Conservation (phyloP, 495 filamentous ascomycete species). For the Tricharina praecox region DNA sequence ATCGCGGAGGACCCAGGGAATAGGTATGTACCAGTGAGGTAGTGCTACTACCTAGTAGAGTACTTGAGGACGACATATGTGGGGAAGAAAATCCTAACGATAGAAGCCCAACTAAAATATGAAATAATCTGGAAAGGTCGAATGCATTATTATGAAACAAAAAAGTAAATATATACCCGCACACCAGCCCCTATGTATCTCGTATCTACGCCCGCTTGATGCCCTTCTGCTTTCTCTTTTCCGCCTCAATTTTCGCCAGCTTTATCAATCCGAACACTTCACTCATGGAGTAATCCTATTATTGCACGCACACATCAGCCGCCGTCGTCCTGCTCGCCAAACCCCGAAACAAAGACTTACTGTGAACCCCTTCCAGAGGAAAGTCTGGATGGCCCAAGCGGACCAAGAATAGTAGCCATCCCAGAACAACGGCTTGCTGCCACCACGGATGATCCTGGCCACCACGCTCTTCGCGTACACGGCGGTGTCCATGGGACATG, state of each 20-base stretch:
- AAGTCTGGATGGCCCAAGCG: slow-evolving; percentile 18
- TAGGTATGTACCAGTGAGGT: no score
- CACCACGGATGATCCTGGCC: slow-evolving; percentile 21
- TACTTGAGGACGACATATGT: no score
- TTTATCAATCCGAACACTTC: slow-evolving; percentile 12
- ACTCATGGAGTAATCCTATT: slow-evolving; percentile 16
- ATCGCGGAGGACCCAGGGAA: no score
- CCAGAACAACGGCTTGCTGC: slow-evolving; percentile 27
- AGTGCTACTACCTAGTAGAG: no score
- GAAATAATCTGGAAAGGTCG: no score
- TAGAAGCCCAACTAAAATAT: no score
- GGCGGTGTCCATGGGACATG: slow-evolving; percentile 14
- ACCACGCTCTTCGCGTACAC: slow-evolving; percentile 27
- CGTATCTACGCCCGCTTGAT: no score
- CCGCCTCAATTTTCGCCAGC: slow-evolving; percentile 1
- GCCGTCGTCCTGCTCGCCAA: neutral
- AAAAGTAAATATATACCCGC: no score
- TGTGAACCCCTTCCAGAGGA: slow-evolving; percentile 21
- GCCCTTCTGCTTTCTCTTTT: slow-evolving; percentile 2
- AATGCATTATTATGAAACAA: no score
- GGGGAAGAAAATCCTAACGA: no score
- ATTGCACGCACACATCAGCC: neutral
- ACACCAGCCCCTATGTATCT: no score
- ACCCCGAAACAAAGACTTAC: neutral
- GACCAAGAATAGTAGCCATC: slow-evolving; percentile 9